Evolutionary conservation across 1,284 basidiomycete species (phyloP).

Genomic region (Trichosporon faecale): DNA sequence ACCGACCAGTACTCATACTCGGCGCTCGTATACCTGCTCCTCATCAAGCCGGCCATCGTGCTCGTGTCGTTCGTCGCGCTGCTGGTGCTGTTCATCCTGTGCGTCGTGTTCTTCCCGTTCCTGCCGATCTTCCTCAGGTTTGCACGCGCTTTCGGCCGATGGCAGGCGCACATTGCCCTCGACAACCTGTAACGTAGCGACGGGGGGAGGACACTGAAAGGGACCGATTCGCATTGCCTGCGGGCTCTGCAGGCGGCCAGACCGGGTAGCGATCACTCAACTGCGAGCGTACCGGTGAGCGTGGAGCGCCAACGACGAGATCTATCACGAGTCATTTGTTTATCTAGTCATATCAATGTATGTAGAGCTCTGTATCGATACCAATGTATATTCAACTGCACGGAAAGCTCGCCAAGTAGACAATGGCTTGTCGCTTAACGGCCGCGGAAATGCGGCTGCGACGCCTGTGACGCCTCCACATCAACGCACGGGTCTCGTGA

Average conservation of each 20-base stretch:
- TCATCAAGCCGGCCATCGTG: constrained; percentile 49
- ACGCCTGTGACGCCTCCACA: background rate
- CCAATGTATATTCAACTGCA: background rate
- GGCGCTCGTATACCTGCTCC: constrained; percentile 48
- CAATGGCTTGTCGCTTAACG: background rate
- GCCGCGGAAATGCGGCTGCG: background rate
- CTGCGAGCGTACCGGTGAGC: background rate
- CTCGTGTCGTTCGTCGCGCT: constrained; percentile 45
- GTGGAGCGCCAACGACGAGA: background rate
- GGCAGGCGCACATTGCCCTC: constrained; percentile 47
- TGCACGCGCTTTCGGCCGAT: constrained; percentile 40
- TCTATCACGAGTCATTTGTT: background rate
- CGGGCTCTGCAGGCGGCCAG: background rate
- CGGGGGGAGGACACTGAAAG: background rate
- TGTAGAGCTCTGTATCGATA: constrained; percentile 8
- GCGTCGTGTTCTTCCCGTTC: constrained; percentile 33
- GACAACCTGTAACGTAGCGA: constrained; percentile 35
- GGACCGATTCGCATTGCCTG: background rate
- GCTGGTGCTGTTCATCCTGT: constrained; percentile 38
- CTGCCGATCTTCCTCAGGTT: constrained; percentile 43
- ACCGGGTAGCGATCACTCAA: background rate
- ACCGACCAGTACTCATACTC: constrained; percentile 50
- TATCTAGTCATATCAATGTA: constrained; percentile 3
- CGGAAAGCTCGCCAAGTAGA: background rate
- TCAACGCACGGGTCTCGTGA: background rate